Evolutionary conservation across 2,329 filamentous ascomycete species (phyloP), one percentile per base, ranked within the genome.

Genomic region (Colletotrichum cereale): DNA sequence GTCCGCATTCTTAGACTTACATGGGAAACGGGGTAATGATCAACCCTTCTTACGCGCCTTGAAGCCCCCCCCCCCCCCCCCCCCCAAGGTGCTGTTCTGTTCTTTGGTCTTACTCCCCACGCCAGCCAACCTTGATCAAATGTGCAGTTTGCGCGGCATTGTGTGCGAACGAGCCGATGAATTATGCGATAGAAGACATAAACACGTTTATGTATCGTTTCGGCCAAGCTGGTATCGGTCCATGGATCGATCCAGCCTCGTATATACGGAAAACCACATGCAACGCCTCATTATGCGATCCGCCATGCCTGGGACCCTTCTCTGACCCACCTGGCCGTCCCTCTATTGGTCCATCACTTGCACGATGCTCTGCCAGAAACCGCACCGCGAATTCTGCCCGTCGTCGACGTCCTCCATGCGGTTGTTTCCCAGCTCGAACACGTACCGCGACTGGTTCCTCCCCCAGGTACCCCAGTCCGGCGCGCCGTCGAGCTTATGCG

Each of bases 381-480:
- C 72, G 71, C 85, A 87, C 63, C 84, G 77, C 7, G 73, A 74
- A 52, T 60, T 70, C 76, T 85, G 79, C 10, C 77, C 81, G 26
- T 69, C 68, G 18, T 77, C 73, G 31, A 82, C 79, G 2, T 44
- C 72, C 75, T 86, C 84, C 80, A 86, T 85, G 31, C 78, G 76
- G 21, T 81, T 81, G 60, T 78, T 80, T 0, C 76, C 80, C 0
- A 81, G 81, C 76, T 84, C 81, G 66, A 87, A 80, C 47, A 83
- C 77, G 44, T 86, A 72, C 29, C 85, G 77, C 36, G 67, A 75
- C 63, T 78, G 77, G 0, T 74, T 74, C 38, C 14, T 18, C 1
- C 76, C 79, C 82, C 85, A 87, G 0, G 73, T 58, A 55, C 76
- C 77, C 86, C 86, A 88, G 4, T 62, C 74, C 3, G 85, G 84